Percentiles rank a stretch among this genome's conserved stretches.
Conservation (phyloP, 257 asterid genomes). For the Buddleja alternifolia region DNA sequence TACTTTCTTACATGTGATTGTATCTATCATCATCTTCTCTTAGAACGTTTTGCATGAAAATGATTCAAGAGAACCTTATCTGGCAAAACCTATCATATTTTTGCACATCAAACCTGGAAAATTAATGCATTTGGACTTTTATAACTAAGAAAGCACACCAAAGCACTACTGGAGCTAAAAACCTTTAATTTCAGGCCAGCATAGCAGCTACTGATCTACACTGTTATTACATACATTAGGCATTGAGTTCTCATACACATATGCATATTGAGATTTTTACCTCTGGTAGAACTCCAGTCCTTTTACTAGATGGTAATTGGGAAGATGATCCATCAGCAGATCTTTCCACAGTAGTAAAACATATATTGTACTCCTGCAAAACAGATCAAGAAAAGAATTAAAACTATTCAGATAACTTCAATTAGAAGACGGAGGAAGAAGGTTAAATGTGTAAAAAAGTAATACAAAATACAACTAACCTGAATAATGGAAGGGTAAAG, state of each 20-base stretch:
- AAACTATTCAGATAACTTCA: conserved; percentile 19
- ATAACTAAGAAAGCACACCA: conserved; percentile 11
- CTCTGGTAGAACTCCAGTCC: conserved; percentile 88
- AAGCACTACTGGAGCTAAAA: conserved; percentile 15
- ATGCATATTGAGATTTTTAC: conserved; percentile 45
- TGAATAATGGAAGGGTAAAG: conserved; percentile 99
- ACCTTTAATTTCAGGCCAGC: conserved; percentile 1
- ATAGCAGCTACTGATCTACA: background rate
- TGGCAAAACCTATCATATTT: conserved; percentile 6
- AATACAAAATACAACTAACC: conserved; percentile 48
- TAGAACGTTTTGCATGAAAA: background rate
- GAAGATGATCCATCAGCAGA: conserved; percentile 67
- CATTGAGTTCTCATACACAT: conserved; percentile 2
- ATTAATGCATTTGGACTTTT: conserved; percentile 8
- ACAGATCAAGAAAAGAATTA: conserved; percentile 12
- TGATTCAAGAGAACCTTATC: conserved; percentile 3
- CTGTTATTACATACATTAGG: background rate
- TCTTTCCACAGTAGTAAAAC: conserved; percentile 94
- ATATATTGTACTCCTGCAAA: conserved; percentile 90
- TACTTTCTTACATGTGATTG: conserved; percentile 13
- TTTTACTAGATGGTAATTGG: conserved; percentile 71
- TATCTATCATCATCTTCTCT: background rate
- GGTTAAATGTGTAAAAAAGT: conserved; percentile 11
- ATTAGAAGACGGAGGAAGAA: conserved; percentile 10
- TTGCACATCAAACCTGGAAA: conserved; percentile 11